Conservation (phyloP, 2,329 filamentous ascomycete genomes). For the Pezicula neosporulosa region DNA sequence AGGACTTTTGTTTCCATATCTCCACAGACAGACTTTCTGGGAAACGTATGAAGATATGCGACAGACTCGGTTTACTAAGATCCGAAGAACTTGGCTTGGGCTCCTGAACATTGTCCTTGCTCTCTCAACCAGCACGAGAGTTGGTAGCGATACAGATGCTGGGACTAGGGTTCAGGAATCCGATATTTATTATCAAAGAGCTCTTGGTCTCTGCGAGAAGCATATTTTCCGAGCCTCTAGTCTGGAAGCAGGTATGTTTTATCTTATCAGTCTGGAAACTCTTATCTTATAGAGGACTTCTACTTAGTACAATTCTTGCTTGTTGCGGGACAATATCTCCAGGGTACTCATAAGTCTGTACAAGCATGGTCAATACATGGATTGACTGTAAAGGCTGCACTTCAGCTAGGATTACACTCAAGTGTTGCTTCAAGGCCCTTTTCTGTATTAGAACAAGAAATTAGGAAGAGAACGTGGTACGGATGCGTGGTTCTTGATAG, state of each 20-base stretch:
- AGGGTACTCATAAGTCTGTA: constrained; percentile 49
- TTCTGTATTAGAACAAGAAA: constrained; percentile 40
- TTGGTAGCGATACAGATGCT: constrained; percentile 25
- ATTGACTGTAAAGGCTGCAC: constrained; percentile 45
- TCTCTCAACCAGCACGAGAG: constrained; percentile 37
- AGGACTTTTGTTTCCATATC: constrained; percentile 35
- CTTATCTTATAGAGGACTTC: no score
- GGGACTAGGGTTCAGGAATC: constrained; percentile 35
- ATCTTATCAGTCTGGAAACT: no score
- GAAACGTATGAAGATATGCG: constrained; percentile 31
- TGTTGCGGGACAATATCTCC: constrained; percentile 46
- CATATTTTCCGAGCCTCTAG: constrained; percentile 38
- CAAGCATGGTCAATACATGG: constrained; percentile 53
- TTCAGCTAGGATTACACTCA: constrained; percentile 49
- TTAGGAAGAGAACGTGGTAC: constrained; percentile 46
- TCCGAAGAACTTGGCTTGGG: constrained; percentile 46
- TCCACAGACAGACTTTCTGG: constrained; percentile 33
- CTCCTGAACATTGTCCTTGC: constrained; percentile 48
- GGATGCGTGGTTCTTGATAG: constrained; percentile 44
- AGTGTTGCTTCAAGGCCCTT: constrained; percentile 32
- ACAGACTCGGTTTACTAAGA: constrained; percentile 27
- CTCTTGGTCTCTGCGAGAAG: constrained; percentile 38
- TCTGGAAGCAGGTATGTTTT: constrained; percentile 37
- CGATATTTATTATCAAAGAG: constrained; percentile 42
- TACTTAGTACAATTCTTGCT: constrained; percentile 44